Evolutionary conservation across 441 rosid species (phyloP).

Genomic region (Biscutella auriculata): DNA sequence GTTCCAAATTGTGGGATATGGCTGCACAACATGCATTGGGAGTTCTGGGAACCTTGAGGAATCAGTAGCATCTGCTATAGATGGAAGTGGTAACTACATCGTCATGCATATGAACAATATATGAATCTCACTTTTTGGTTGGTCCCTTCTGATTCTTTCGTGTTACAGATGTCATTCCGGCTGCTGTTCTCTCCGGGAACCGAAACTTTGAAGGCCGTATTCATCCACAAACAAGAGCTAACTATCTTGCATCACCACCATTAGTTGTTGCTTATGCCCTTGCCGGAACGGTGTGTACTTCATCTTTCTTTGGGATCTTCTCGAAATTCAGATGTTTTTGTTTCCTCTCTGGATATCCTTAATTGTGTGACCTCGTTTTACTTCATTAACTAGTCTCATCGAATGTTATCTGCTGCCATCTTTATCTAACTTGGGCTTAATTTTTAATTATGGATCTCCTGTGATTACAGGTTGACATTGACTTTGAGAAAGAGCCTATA

Average conservation of each 20-base stretch:
- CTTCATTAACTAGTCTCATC: neutral
- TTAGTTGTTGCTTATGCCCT: constrained; percentile 64
- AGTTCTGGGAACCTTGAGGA: constrained; percentile 43
- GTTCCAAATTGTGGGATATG: constrained; percentile 51
- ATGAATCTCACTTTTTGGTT: neutral
- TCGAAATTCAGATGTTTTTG: neutral
- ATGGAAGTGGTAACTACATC: constrained; percentile 31
- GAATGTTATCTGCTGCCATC: no score
- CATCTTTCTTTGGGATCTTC: neutral
- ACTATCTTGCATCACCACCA: constrained; percentile 67
- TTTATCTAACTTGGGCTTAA: neutral
- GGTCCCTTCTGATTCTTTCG: neutral
- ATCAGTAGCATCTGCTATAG: constrained; percentile 34
- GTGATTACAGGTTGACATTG: constrained; percentile 41
- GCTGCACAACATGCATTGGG: constrained; percentile 59
- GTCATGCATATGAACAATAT: neutral
- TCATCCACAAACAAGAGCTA: constrained; percentile 57
- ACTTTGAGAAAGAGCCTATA: constrained; percentile 49
- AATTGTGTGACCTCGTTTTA: neutral
- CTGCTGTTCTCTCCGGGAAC: constrained; percentile 62
- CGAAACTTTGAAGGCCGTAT: constrained; percentile 61
- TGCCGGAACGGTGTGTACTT: constrained; percentile 45
- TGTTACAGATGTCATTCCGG: constrained; percentile 41
- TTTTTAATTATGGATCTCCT: neutral
- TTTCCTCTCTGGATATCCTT: neutral